A percentile compares a stretch with the other conserved stretches of the same genome.
These are phyloP conservation scores for Penicillium bovifimosum DNA, from an alignment of 495 filamentous ascomycete genomes.

Conservation along the genomic window DNA sequence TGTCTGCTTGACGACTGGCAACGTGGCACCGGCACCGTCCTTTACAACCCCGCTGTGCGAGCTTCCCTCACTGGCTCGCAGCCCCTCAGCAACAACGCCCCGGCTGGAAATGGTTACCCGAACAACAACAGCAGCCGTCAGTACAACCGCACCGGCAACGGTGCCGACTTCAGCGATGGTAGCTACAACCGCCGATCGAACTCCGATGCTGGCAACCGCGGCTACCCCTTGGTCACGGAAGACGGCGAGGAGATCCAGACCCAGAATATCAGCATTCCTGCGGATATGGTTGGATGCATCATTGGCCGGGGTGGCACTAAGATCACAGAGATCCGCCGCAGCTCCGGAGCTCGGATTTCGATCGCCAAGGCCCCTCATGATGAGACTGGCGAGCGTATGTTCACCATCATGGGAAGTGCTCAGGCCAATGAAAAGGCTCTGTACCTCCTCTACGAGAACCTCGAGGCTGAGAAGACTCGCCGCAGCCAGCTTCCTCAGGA, in stretches of 20 bases:
- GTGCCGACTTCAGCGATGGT: slow-evolving; percentile 91
- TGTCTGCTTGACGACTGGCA: slow-evolving; percentile 97
- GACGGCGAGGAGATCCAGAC: slow-evolving; percentile 97
- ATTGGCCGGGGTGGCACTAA: slow-evolving; percentile 91
- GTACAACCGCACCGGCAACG: slow-evolving; percentile 90
- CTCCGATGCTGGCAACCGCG: slow-evolving; percentile 65
- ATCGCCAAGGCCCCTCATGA: slow-evolving; percentile 98
- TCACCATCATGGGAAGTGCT: slow-evolving; percentile 94
- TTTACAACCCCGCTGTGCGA: slow-evolving; percentile 93
- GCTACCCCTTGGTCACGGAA: slow-evolving; percentile 79
- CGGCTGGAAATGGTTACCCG: slow-evolving; percentile 23
- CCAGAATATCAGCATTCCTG: slow-evolving; percentile 98
- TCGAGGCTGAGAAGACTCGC: slow-evolving; percentile 97
- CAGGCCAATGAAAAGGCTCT: slow-evolving; percentile 91
- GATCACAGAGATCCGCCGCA: slow-evolving; percentile 96
- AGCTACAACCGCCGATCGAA: slow-evolving; percentile 71
- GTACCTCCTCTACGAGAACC: slow-evolving; percentile 95
- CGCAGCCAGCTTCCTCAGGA: slow-evolving; percentile 78
- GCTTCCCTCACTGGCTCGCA: slow-evolving; percentile 58
- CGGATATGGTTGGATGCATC: slow-evolving; percentile 99
- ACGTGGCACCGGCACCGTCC: slow-evolving; percentile 88
- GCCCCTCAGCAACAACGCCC: slow-evolving; percentile 26
- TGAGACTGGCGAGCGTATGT: slow-evolving; percentile 97
- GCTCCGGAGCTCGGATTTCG: slow-evolving; percentile 91
- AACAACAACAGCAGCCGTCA: slow-evolving; percentile 60